Evolutionary conservation across 2,329 filamentous ascomycete species (phyloP).

Genomic region (Cryphonectria nitschkei): DNA sequence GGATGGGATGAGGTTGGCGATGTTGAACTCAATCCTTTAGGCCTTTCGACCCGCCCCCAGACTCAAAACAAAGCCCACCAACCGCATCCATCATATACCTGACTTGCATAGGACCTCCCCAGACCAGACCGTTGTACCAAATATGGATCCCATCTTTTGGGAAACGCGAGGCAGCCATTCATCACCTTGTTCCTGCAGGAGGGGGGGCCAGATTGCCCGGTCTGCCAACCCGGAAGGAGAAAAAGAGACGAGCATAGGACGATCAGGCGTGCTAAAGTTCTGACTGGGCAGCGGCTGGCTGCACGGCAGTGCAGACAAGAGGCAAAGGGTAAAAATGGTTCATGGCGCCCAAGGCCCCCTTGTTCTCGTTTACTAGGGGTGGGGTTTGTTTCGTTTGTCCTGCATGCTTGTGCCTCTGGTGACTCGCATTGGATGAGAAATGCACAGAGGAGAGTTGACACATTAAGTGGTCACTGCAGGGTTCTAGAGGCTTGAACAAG

Average conservation of each 20-base stretch:
- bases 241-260: background rate
- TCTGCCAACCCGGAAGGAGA: background rate
- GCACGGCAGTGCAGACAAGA: background rate
- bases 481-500: conserved; percentile 7
- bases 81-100: background rate
- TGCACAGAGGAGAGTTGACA: background rate
- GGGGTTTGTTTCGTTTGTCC: conserved; percentile 24
- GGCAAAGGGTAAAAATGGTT: background rate
- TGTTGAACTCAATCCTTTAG: background rate
- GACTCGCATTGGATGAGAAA: conserved; percentile 19
- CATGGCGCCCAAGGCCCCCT: background rate
- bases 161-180: background rate
- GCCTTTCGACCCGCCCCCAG: background rate
- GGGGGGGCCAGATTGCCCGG: background rate
- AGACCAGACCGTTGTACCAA: background rate
- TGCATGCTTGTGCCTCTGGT: conserved; percentile 19
- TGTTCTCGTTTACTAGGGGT: conserved; percentile 1
- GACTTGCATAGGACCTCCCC: no score
- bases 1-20: conserved; percentile 6
- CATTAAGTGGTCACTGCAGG: conserved; percentile 20
- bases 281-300: conserved; percentile 3
- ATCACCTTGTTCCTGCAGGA: conserved; percentile 7
- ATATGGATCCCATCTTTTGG: background rate
- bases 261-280: background rate
- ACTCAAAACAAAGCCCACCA: background rate